Base-by-base conservation (phyloP, 2,329 filamentous ascomycete genomes). In the Apiospora arundinis region DNA sequence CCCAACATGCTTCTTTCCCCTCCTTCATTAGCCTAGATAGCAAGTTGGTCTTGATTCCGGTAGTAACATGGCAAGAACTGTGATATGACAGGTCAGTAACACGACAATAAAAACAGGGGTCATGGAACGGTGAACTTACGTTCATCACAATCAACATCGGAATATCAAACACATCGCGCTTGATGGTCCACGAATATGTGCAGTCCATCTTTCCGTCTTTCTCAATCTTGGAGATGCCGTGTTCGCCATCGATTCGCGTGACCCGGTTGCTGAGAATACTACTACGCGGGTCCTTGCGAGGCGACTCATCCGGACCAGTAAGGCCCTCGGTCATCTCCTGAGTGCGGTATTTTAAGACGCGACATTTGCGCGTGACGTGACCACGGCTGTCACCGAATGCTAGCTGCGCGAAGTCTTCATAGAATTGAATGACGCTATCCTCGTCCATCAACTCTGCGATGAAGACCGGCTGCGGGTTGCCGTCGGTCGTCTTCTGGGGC, bases 111-210 rank as follows among this genome's bases (percentile, higher is more conserved):
- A 67, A 42, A 45, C 44, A 16, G 23, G 28, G 37, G 12, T 23
- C 44, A 11, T 2, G 18, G 66, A 16, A 42, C 9, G 25, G 37
- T 25, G 37, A 70, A 92, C 95, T 92, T 82, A 98, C 96, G 85
- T 98, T 98, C 86, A 98, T 95, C 79, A 98, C 93, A 82, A 98
- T 97, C 84, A 98, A 87, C 94, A 98, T 97, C 28, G 96, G 96
- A 82, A 98, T 97, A 84, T 98, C 95, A 84, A 98, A 98, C 52
- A 96, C 94, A 82, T 99, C 96, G 74, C 95, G 89, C 84, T 97
- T 97, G 74, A 98, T 95, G 74, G 94, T 95, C 95, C 95, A 98
- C 84, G 94, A 97, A 83, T 97, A 97, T 77, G 93, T 95, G 84
- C 95, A 98, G 80, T 97, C 93, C 71, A 98, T 93, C 82, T 96